Evolutionary conservation across 331 rosid species (phyloP), one percentile per base, ranked within the genome.

Genomic region (Rhamnella rubrinervis): DNA sequence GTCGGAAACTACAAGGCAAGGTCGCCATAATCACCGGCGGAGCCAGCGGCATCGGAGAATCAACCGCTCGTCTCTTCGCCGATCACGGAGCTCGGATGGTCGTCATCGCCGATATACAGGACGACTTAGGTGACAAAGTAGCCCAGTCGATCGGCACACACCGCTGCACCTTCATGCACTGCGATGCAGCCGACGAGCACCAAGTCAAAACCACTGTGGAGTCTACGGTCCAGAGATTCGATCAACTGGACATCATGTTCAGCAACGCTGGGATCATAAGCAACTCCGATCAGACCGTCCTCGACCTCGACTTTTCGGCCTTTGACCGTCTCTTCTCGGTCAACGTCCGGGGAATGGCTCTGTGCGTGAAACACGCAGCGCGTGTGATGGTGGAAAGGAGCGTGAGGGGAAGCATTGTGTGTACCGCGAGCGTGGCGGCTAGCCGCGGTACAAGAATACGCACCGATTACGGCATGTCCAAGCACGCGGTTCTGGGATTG

Each of bases 361-460:
- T 65, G 26, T 83, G 91, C 39, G 82, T 87, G 61, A 89, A 89
- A 35, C 83, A 87, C 57, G 91, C 90, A 7, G 92, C 89, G 1
- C 82, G 85, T 37, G 89, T 25, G 1, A 87, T 87, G 92, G 77
- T 83, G 51, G 82, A 75, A 15, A 21, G 63, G 63, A 2, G 51
- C 44, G 84, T 81, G 81, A 85, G 69, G 66, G 92, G 89, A 2
- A 82, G 81, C 65, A 83, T 87, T 7, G 80, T 81, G 19, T 87
- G 89, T 74, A 81, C 83, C 16, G 84, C 68, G 6, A 89, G 95
- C 61, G 25, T 68, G 6, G 64, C 10, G 0, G 89, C 64, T 0
- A 63, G 66, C 23, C 16, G 21, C 2, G 89, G 88, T 6, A 1
- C 0, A 4, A 0, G 0, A 13, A 18, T 0, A 1, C 0, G 0